Evolutionary conservation across 176 grass and related monocot genomes (phyloP), one percentile per base, ranked within the genome.

Genomic region (Otatea glauca): DNA sequence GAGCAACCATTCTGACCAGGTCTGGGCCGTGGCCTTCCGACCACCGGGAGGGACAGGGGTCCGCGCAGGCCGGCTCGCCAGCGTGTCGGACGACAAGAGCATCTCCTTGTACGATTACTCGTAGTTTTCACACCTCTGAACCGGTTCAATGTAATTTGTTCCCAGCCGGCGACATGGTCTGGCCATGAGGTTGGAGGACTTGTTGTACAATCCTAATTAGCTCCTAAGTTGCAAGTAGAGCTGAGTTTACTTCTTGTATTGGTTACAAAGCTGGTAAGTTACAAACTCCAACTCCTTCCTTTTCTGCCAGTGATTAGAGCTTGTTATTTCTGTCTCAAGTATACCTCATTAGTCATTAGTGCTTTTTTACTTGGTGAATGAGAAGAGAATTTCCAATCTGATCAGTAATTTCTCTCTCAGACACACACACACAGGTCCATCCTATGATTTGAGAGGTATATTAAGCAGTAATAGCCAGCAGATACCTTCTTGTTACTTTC

Each of bases 101-200:
- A 87, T 95, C 58, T 95, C 96, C 10, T 70, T 98, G 56, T 98
- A 93, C 11, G 96, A 98, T 92, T 93, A 95, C 88, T 95, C 93
- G 0, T 95, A 89, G 86, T 83, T 86, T 45, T 16, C 0, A 0
- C 47, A 32, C 24, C 18, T 6, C 41, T 34, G 34, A 37, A 9
- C 5, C n/a, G 35, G 20, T 77, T 17, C 32, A 11, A 12, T 64
- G 80, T 83, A 35, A 27, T 60, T 18, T 72, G 65, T 54, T 44
- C 34, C 27, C 59, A 67, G 18, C 58, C 25, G 25, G 55, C 21
- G 59, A 15, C 15, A 20, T 11, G 60, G 78, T 47, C 71, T 66
- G 72, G 44, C 24, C 18, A 11, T 72, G 54, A 79, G 75, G 68
- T 55, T 60, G 75, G 75, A 56, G 10, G 59, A 74, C 20, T 44